Base-by-base conservation (phyloP, 1,284 basidiomycete genomes). In the Somion occarium region DNA sequence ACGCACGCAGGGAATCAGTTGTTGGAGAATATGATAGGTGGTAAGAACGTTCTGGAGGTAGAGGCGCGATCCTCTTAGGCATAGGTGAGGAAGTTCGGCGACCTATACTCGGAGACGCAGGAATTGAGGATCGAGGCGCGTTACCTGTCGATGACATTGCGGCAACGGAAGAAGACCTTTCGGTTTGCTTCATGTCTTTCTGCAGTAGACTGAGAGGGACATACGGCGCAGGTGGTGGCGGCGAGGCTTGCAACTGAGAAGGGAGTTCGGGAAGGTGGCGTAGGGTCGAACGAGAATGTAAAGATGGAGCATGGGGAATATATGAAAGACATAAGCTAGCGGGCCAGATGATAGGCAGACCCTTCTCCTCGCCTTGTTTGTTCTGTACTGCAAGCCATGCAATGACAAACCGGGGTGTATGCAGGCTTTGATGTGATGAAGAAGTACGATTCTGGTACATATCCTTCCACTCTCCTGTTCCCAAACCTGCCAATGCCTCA, bases 371-470 rank as follows among this genome's bases (percentile, higher is more conserved):
- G 26, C 85, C 86, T 56, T 83, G 83, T 53, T 78, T 82, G 59
- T 87, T 88, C 64, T 88, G 80, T 11, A 90, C 81, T 19, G 73
- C 75, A 34, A 90, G 74, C 83, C 85, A 89, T 1, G 76, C 84
- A 51, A 90, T 80, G 47, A 87, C 65, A 61, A 80, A 88, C n/a
- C 64, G 52, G 3, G 74, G 66, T 30, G 41, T 51, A 18, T 19
- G 13, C 11, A 41, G 34, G 11, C 44, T 26, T 42, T 42, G 39
- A 9, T 41, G 20, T 7, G 49, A 23, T 24, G 47, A 20, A 13
- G 48, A 39, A 27, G 49, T 46, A 54, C 3, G 13, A 12, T 24
- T 44, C 11, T 52, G 30, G 19, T 48, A 24, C 7, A 59, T 41
- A 44, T 45, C 58, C 48, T 72, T 72, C 79, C 81, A 82, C 37